Percentiles rank a stretch among this genome's conserved stretches.
These are phyloP conservation scores for Knoxia roxburghii DNA, from an alignment of 257 asterid species.

Conservation along the genomic window DNA sequence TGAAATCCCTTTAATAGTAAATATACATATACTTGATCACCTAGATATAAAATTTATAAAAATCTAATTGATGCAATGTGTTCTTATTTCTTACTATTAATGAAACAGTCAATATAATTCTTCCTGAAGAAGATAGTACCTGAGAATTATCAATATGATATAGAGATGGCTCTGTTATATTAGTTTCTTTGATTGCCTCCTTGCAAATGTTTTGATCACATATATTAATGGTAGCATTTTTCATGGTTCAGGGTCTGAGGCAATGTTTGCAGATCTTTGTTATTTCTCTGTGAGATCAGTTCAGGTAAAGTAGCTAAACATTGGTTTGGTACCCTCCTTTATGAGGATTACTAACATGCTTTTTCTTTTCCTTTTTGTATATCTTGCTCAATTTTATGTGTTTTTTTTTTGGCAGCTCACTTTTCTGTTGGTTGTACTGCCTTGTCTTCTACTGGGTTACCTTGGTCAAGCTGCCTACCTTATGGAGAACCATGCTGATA, in stretches of 20 bases:
- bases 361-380: conserved; percentile 4
- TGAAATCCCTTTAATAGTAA: not conserved
- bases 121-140: not conserved
- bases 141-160: not conserved
- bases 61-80: not conserved
- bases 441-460: conserved; percentile 96
- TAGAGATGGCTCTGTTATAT: not conserved
- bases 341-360: not conserved
- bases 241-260: conserved; percentile 89
- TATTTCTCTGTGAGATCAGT: conserved; percentile 92
- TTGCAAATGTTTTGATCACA: conserved; percentile 6
- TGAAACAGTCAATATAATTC: not conserved
- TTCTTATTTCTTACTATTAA: not conserved
- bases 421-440: conserved; percentile 75
- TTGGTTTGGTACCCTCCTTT: conserved; percentile 11
- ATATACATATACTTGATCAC: not conserved
- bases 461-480: conserved; percentile 99
- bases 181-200: conserved; percentile 15
- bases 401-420: conserved; percentile 70
- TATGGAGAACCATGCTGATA: conserved; percentile 88
- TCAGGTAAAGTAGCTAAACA: conserved; percentile 51
- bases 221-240: conserved; percentile 34
- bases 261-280: conserved; percentile 99
- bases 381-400: conserved; percentile 8
- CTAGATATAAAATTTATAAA: not conserved